Conservation (phyloP, 139 green algal genomes). For the Closterium sp. region DNA sequence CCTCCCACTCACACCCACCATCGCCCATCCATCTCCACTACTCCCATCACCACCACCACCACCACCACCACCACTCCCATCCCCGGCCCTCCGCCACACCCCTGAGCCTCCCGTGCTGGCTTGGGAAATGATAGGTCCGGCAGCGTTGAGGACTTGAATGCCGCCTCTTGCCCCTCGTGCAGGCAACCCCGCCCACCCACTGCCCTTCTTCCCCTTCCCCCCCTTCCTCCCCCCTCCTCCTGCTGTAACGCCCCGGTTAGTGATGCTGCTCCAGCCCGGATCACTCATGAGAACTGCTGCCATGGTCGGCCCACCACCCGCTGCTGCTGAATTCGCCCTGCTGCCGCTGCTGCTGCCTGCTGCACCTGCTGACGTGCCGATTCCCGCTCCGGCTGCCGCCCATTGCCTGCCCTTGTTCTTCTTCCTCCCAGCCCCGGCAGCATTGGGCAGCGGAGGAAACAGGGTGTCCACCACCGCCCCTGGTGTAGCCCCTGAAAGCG, state of each 20-base stretch:
- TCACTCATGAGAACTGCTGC: not conserved
- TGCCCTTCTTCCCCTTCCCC: not conserved
- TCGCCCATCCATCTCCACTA: not conserved
- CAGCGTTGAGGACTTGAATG: not conserved
- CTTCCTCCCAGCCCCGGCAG: not conserved
- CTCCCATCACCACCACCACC: not conserved
- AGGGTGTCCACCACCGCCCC: not conserved
- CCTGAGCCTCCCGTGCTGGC: not conserved
- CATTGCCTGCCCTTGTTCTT: not conserved
- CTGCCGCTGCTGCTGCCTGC: not conserved
- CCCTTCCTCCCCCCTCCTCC: not conserved
- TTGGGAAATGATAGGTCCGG: not conserved
- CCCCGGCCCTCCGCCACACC: not conserved
- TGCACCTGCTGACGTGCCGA: not conserved
- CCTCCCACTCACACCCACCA: not conserved
- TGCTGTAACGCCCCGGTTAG: not conserved
- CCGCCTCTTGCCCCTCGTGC: not conserved
- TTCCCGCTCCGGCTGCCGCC: not conserved
- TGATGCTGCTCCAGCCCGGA: not conserved
- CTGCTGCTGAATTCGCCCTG: not conserved
- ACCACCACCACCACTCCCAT: not conserved
- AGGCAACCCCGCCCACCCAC: not conserved
- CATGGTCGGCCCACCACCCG: not conserved
- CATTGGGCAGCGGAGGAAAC: not conserved
- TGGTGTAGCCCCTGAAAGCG: not conserved